Conservation (phyloP, 1,139 yeast genomes). For the Debaryomyces subglobosus region DNA sequence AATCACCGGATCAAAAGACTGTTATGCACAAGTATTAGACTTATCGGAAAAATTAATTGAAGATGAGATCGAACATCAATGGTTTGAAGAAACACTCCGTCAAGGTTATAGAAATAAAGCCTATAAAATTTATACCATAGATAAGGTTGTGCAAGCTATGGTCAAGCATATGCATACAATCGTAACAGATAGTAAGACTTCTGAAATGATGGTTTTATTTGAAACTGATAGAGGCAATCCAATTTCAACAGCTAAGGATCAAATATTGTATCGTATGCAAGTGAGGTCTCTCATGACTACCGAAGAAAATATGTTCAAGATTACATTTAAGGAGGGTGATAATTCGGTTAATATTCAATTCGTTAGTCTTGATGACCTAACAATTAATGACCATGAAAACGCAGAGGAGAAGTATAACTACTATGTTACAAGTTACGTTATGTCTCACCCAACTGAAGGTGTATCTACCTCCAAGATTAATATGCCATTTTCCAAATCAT, state of each 20-base stretch:
- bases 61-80: conserved; percentile 90
- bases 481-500: conserved; percentile 72
- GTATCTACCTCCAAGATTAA: conserved; percentile 78
- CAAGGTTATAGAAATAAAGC: conserved; percentile 95
- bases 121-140: conserved; percentile 88
- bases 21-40: conserved; percentile 74
- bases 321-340: conserved; percentile 62
- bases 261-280: conserved; percentile 86
- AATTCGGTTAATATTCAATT: conserved; percentile 73
- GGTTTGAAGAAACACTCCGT: conserved; percentile 94
- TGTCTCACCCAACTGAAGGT: conserved; percentile 98
- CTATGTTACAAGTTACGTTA: conserved; percentile 86
- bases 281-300: conserved; percentile 79
- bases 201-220: conserved; percentile 79
- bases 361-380: conserved; percentile 84
- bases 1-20: conserved; percentile 66
- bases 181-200: conserved; percentile 77
- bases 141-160: conserved; percentile 87
- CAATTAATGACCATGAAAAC: conserved; percentile 74
- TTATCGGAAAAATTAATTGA: conserved; percentile 80
- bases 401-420: conserved; percentile 88
- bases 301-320: conserved; percentile 92
- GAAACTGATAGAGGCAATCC: conserved; percentile 74
- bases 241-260: conserved; percentile 78
- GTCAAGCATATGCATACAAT: conserved; percentile 86